Conservation (phyloP, 352 stramenopile genomes). For the Pythium phragmitis region DNA sequence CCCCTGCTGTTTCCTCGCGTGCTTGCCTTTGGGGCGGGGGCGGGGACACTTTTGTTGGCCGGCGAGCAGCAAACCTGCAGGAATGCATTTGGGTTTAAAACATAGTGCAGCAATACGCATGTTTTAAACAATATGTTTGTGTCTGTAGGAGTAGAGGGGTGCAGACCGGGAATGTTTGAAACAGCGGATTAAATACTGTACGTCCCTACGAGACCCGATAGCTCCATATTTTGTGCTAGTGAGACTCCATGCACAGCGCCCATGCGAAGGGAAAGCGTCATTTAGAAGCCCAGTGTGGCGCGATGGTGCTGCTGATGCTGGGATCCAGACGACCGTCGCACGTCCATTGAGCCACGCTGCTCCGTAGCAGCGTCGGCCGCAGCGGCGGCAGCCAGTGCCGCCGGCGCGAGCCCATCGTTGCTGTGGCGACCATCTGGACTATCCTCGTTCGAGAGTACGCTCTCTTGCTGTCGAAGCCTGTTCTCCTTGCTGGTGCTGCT, state of each 20-base stretch:
- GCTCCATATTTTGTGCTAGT: background rate
- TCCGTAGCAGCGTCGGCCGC: background rate
- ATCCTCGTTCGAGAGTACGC: slow-evolving; percentile 30
- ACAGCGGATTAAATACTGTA: slow-evolving; percentile 33
- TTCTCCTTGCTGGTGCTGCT: slow-evolving; percentile 31
- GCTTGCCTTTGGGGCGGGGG: background rate
- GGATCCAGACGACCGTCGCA: slow-evolving; percentile 16
- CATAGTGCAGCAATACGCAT: background rate
- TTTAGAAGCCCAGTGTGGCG: slow-evolving; percentile 70
- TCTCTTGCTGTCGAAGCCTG: slow-evolving; percentile 26
- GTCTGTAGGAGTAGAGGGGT: background rate
- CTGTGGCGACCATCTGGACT: slow-evolving; percentile 11
- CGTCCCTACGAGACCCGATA: slow-evolving; percentile 27
- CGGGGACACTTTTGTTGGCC: background rate
- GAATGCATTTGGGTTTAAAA: slow-evolving; percentile 7
- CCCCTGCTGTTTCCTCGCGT: background rate
- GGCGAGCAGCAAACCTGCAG: background rate
- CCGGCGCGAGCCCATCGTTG: slow-evolving; percentile 16
- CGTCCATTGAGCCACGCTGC: slow-evolving; percentile 9
- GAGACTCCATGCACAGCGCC: background rate
- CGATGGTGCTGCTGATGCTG: slow-evolving; percentile 35
- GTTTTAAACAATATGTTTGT: background rate
- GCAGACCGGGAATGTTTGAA: slow-evolving; percentile 22
- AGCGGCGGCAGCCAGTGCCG: slow-evolving; percentile 12
- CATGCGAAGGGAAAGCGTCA: slow-evolving; percentile 3